Evolutionary conservation across 176 grass and related monocot species (phyloP).

Genomic region (Oryza brachyantha): DNA sequence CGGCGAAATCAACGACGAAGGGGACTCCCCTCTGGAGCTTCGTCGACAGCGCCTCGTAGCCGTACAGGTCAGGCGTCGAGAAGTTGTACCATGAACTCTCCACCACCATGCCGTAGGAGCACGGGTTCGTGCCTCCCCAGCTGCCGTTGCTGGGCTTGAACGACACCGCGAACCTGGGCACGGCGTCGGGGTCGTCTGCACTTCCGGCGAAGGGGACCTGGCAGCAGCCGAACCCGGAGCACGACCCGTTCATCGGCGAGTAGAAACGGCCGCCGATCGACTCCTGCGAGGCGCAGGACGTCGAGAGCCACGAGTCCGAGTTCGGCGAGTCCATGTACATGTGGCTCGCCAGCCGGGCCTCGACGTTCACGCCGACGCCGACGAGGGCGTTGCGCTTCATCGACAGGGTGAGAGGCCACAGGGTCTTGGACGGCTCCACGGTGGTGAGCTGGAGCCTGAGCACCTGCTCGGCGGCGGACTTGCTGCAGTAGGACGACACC

Average conservation of each 20-base stretch:
- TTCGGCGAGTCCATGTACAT: neutral
- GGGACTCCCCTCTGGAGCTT: neutral
- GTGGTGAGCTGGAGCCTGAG: neutral
- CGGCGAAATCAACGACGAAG: neutral
- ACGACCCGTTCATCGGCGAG: neutral
- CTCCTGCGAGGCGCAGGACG: neutral
- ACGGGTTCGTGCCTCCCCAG: neutral
- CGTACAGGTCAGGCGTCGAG: neutral
- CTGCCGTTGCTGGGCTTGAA: neutral
- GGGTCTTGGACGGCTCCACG: neutral
- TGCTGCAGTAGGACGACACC: neutral
- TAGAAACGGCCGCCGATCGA: too few relatives aligned
- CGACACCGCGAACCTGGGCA: neutral
- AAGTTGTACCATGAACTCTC: neutral
- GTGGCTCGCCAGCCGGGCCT: neutral
- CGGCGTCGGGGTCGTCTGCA: too few relatives aligned
- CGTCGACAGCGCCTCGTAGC: neutral
- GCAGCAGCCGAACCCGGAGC: neutral
- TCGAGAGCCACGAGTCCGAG: neutral
- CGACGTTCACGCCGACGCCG: neutral
- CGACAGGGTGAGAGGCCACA: neutral
- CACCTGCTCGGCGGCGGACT: neutral
- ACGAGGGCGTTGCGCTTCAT: neutral
- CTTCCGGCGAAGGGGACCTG: neutral
- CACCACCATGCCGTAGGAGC: conserved; percentile 5